Evolutionary conservation across 768 basidiomycete species (phyloP).

Genomic region (Termitomyces sp.): DNA sequence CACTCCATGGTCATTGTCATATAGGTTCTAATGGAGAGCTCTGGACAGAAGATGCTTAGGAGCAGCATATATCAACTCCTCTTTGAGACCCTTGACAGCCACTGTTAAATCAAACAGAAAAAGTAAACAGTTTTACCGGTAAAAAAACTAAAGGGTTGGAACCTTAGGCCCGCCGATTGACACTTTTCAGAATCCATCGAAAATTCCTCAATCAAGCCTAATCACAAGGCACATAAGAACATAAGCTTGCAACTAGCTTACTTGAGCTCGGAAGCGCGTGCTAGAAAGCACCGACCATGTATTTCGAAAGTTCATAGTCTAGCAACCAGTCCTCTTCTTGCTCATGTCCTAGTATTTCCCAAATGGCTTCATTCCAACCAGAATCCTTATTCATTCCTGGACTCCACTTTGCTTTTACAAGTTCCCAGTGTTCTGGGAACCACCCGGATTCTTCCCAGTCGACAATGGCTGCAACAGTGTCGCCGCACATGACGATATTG

Average conservation of each 20-base stretch:
- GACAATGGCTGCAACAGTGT: conserved; percentile 25
- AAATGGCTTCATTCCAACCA: conserved; percentile 10
- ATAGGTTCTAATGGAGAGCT: no score
- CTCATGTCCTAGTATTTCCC: conserved; percentile 5
- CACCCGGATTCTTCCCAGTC: conserved; percentile 33
- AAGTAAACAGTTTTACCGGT: neutral
- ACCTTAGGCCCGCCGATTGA: no score
- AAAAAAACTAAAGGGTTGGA: neutral
- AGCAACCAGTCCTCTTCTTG: conserved; percentile 8
- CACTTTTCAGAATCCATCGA: neutral
- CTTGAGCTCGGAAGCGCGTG: neutral
- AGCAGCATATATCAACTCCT: no score
- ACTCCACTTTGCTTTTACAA: conserved; percentile 11
- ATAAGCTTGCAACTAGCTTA: neutral
- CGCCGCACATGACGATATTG: conserved; percentile 35
- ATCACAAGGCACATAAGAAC: neutral
- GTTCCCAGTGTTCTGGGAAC: conserved; percentile 34
- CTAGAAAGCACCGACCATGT: conserved; percentile 10
- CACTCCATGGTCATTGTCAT: no score
- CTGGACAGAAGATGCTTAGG: no score
- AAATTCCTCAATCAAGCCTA: neutral
- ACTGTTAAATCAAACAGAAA: neutral
- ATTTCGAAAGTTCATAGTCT: conserved; percentile 7
- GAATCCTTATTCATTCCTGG: conserved; percentile 6
- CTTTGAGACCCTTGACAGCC: neutral